A percentile compares a stretch with the other conserved stretches of the same genome.
Conservation (phyloP, 2,329 filamentous ascomycete species). For the Phaeoacremonium minimum region DNA sequence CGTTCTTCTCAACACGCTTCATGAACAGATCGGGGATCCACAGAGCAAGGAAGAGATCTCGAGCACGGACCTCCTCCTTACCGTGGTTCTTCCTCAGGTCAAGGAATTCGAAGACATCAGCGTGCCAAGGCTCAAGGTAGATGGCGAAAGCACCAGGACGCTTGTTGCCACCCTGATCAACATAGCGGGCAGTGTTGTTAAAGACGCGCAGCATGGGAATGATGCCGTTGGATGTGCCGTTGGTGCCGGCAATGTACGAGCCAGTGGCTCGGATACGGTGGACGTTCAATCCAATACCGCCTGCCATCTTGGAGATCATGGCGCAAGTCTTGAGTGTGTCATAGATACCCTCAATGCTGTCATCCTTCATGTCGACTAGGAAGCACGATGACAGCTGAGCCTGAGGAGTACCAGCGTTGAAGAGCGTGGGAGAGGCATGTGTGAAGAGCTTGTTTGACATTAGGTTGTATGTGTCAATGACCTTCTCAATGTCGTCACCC, state of each 20-base stretch:
- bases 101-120: conserved; percentile 94
- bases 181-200: conserved; percentile 98
- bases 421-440: conserved; percentile 94
- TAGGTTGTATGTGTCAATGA: conserved; percentile 95
- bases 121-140: conserved; percentile 98
- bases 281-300: conserved; percentile 93
- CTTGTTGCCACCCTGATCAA: conserved; percentile 99
- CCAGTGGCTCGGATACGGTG: conserved; percentile 96
- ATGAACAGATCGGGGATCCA: conserved; percentile 99
- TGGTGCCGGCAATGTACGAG: conserved; percentile 96
- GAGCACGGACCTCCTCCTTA: conserved; percentile 95
- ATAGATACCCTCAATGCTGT: conserved; percentile 99
- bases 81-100: conserved; percentile 99
- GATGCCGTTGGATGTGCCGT: conserved; percentile 95
- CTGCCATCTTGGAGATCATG: conserved; percentile 99
- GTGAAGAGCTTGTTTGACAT: conserved; percentile 99
- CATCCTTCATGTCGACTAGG: conserved; percentile 98
- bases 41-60: conserved; percentile 94
- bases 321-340: conserved; percentile 98
- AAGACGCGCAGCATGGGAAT: conserved; percentile 97
- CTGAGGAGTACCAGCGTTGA: conserved; percentile 94
- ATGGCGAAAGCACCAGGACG: conserved; percentile 97
- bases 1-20: conserved; percentile 97
- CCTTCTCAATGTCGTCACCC: conserved; percentile 89
- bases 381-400: conserved; percentile 97